phyloP scores from a whole-genome alignment of 768 basidiomycete genomes.

The Chalciporus piperatus region DNA sequence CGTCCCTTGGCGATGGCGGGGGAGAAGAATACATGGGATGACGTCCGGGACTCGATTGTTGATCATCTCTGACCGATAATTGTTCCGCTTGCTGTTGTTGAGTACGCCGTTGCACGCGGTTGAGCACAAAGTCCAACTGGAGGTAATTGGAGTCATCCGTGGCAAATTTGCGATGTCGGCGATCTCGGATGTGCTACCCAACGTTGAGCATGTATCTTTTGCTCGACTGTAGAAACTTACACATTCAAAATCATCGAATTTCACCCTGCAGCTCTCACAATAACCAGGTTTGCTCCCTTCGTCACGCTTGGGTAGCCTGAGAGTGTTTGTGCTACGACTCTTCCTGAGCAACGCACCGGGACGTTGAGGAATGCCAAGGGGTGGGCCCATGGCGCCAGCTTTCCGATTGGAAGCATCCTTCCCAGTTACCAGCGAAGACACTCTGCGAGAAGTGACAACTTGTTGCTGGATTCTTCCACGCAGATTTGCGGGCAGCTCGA shows the following conservation, averaged over 20 bases:
- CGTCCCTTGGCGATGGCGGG: constrained; percentile 16
- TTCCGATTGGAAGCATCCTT: constrained; percentile 28
- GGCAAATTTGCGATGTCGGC: constrained; percentile 83
- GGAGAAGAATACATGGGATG: constrained; percentile 23
- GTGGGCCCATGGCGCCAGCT: constrained; percentile 62
- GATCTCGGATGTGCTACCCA: constrained; percentile 65
- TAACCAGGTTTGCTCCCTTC: constrained; percentile 93
- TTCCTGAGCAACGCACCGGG: constrained; percentile 55
- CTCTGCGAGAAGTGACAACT: constrained; percentile 63
- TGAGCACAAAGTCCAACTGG: constrained; percentile 73
- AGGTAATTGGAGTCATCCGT: constrained; percentile 71
- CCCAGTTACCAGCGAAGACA: constrained; percentile 29
- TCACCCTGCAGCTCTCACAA: constrained; percentile 92
- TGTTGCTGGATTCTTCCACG: constrained; percentile 59
- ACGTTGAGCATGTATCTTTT: constrained; percentile 1
- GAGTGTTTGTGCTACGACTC: constrained; percentile 77
- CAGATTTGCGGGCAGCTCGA: constrained; percentile 52
- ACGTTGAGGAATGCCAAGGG: constrained; percentile 53
- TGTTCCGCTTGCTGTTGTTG: constrained; percentile 25
- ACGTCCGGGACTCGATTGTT: constrained; percentile 16
- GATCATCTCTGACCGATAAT: constrained; percentile 7
- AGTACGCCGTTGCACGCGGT: constrained; percentile 52
- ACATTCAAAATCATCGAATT: constrained; percentile 82
- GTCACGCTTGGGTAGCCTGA: constrained; percentile 72
- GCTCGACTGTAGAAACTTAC: constrained; percentile 40